Percentiles rank a stretch among this genome's conserved stretches.
Conservation (phyloP, 108 stramenopile genomes). For the Cyclotella cryptica region DNA sequence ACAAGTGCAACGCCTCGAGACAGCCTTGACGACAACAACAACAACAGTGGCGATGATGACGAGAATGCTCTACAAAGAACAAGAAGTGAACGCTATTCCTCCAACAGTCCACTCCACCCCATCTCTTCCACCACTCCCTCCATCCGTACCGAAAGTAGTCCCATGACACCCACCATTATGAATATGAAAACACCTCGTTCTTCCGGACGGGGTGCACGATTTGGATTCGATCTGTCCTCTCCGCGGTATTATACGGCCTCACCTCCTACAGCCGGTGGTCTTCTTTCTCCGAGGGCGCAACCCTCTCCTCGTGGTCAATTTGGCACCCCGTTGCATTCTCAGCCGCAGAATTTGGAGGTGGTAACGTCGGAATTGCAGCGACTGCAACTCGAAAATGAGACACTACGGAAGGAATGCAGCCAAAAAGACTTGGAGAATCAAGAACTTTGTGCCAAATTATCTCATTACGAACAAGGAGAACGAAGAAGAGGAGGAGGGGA, state of each 20-base stretch:
- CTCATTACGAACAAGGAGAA: conserved; percentile 2
- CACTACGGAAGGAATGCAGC: background rate
- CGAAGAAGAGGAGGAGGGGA: too few relatives aligned
- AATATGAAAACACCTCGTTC: conserved; percentile 49
- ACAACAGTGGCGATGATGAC: background rate
- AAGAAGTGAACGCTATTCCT: background rate
- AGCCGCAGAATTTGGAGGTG: background rate
- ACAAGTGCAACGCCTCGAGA: too few relatives aligned
- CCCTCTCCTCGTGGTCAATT: background rate
- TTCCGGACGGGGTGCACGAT: conserved; percentile 32
- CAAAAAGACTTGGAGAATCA: conserved; percentile 18
- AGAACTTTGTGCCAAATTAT: conserved; percentile 8
- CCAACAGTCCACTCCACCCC: background rate
- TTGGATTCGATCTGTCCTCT: conserved; percentile 24
- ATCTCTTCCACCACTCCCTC: background rate
- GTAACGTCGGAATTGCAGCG: background rate
- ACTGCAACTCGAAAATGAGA: conserved; percentile 10
- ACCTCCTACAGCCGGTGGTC: background rate
- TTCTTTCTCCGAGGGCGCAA: background rate
- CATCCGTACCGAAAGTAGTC: conserved; percentile 19
- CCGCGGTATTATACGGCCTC: background rate
- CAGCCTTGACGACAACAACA: too few relatives aligned
- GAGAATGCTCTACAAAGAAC: background rate
- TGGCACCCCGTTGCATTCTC: background rate
- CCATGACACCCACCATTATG: background rate